Conservation (phyloP, 2,329 filamentous ascomycete genomes). For the Neocatenulostroma microsporum region DNA sequence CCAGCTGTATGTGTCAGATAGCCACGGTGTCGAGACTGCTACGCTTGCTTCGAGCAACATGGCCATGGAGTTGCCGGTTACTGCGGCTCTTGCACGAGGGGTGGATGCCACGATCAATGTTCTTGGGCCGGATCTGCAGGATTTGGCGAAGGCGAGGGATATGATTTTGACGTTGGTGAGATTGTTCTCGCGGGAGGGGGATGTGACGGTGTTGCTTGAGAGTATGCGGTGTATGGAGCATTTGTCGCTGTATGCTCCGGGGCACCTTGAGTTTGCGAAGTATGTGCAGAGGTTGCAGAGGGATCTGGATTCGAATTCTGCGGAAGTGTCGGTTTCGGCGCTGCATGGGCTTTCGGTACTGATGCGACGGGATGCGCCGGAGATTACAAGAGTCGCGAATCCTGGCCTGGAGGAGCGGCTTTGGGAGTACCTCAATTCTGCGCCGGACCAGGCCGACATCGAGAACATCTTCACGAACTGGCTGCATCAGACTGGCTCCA, state of each 20-base stretch:
- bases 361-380: constrained; percentile 84
- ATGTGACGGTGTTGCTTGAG: constrained; percentile 62
- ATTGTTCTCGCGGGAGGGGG: constrained; percentile 66
- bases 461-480: constrained; percentile 84
- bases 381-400: constrained; percentile 69
- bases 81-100: constrained; percentile 74
- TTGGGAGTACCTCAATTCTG: constrained; percentile 78
- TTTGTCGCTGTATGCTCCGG: constrained; percentile 82
- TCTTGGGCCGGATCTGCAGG: constrained; percentile 87
- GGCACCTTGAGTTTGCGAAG: constrained; percentile 70
- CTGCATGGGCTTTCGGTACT: constrained; percentile 86
- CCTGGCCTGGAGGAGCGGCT: constrained; percentile 80
- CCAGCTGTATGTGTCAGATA: constrained; percentile 84
- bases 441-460: constrained; percentile 69
- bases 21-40: constrained; percentile 76
- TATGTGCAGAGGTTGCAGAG: constrained; percentile 79
- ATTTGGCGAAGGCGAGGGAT: constrained; percentile 83
- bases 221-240: constrained; percentile 82
- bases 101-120: constrained; percentile 97
- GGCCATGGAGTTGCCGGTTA: constrained; percentile 74
- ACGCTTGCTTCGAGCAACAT: constrained; percentile 81
- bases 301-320: constrained; percentile 62
- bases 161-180: constrained; percentile 79
- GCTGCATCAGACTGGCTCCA: constrained; percentile 80
- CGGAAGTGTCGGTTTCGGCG: constrained; percentile 68